Base-by-base conservation (phyloP, 495 filamentous ascomycete species). In the Neurospora sp. region DNA sequence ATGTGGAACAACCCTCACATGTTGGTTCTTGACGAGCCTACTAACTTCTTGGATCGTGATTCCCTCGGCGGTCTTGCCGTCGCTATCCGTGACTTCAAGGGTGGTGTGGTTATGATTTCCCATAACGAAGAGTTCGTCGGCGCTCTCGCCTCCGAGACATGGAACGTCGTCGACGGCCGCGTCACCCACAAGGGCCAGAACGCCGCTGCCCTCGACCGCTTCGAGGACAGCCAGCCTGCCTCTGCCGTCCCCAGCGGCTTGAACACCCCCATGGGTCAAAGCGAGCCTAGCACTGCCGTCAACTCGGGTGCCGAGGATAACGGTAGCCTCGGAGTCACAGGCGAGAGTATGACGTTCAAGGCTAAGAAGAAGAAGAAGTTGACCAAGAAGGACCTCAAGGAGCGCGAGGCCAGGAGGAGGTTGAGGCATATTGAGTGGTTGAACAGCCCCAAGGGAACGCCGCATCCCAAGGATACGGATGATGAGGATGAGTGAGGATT, bases 1-100 rank as follows among this genome's bases (percentile, higher is more conserved):
- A 96, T 97, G 94, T 97, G 94, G 96, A 97, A 97, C 83, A 98
- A 97, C 85, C 96, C 96, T 0, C 96, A 99, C 85, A 84, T 99
- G 74, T 89, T 99, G 69, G 96, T 99, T 20, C 91, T 99, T 18
- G 96, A 99, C 89, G 96, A 99, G 84, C 96, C 96, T 40, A 98
- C 96, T 82, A 99, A 99, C 86, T 99, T 97, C 88, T 89, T 99
- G 84, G 96, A 99, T 76, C 93, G 96, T 76, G 96, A 99, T 84
- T 96, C 94, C 0, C 90, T 99, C 10, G 96, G 96, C 76, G 96
- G 95, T 80, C 86, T 99, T 71, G 94, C 96, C 22, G 94, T 97
- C 41, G 96, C 96, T 72, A 98, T 99, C 79, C 92, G 94, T 75
- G 96, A 99, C 79, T 99, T 94, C 89, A 95, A 93, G 82, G 96